phyloP scores from a whole-genome alignment of 2,329 filamentous ascomycete species.

The Aureobasidium sp. region DNA sequence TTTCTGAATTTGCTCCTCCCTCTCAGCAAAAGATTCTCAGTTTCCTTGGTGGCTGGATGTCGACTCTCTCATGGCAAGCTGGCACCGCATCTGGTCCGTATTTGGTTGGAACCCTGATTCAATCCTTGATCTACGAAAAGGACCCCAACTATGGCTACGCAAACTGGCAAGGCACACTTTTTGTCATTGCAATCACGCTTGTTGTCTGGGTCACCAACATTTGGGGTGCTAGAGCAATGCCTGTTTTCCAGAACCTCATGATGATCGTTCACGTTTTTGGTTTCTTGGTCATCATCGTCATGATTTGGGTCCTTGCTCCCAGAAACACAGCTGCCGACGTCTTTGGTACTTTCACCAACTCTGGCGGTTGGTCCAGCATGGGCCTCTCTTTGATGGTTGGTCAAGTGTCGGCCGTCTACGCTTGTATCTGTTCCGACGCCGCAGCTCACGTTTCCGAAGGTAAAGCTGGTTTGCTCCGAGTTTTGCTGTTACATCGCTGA shows the following conservation, averaged over 20 bases:
- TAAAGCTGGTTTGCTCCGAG: not conserved
- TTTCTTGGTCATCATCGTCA: constrained; percentile 47
- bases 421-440: constrained; percentile 15
- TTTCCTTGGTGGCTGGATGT: constrained; percentile 31
- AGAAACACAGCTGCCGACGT: constrained; percentile 36
- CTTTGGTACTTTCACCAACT: constrained; percentile 44
- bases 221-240: constrained; percentile 30
- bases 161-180: constrained; percentile 44
- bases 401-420: constrained; percentile 15
- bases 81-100: constrained; percentile 30
- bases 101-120: constrained; percentile 32
- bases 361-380: constrained; percentile 39
- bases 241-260: constrained; percentile 33
- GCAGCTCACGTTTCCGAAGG: constrained; percentile 7
- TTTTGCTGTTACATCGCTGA: not conserved
- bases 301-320: constrained; percentile 38
- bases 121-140: constrained; percentile 31
- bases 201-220: constrained; percentile 41
- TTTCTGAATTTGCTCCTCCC: constrained; percentile 18
- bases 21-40: constrained; percentile 21
- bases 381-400: constrained; percentile 41
- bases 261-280: constrained; percentile 44
- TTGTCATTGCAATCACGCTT: constrained; percentile 42
- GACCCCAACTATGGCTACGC: constrained; percentile 25
- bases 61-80: constrained; percentile 32